Conservation (phyloP, 179 eudicot genomes). For the Spinacia oleracea region DNA sequence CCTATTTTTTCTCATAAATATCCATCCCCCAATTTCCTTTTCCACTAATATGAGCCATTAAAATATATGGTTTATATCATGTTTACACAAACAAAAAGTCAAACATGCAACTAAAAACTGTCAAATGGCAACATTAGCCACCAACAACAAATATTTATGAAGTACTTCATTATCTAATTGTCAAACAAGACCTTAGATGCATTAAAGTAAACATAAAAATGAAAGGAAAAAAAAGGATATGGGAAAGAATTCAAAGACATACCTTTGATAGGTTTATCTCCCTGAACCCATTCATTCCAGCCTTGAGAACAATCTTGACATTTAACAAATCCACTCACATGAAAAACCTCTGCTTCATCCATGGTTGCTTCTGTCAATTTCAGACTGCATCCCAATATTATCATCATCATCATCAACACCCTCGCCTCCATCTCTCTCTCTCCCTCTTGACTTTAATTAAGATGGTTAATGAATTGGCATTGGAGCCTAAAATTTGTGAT, state of each 20-base stretch:
- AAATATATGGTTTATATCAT: no score
- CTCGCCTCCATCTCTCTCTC: constrained; percentile 20
- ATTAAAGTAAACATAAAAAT: neutral
- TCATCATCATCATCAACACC: neutral
- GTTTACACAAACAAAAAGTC: no score
- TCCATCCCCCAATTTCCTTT: no score
- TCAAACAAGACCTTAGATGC: no score
- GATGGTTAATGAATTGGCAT: neutral
- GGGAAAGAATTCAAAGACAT: constrained; percentile 2
- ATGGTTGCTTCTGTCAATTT: constrained; percentile 20
- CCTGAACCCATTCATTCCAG: constrained; percentile 67
- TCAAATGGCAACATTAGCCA: no score
- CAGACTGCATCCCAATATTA: constrained; percentile 21
- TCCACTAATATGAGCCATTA: no score
- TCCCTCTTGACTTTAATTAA: neutral
- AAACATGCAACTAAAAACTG: no score
- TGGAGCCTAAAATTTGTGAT: neutral
- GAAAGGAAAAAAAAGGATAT: neutral
- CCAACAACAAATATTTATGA: no score
- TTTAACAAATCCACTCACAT: constrained; percentile 61
- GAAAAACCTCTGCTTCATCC: constrained; percentile 35
- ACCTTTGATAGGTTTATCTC: constrained; percentile 63
- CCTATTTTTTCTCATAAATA: no score
- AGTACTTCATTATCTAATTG: no score
- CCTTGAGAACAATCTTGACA: constrained; percentile 65